Evolutionary conservation across 495 filamentous ascomycete species (phyloP), one percentile per base, ranked within the genome.

Genomic region (Cladorrhinum samala): DNA sequence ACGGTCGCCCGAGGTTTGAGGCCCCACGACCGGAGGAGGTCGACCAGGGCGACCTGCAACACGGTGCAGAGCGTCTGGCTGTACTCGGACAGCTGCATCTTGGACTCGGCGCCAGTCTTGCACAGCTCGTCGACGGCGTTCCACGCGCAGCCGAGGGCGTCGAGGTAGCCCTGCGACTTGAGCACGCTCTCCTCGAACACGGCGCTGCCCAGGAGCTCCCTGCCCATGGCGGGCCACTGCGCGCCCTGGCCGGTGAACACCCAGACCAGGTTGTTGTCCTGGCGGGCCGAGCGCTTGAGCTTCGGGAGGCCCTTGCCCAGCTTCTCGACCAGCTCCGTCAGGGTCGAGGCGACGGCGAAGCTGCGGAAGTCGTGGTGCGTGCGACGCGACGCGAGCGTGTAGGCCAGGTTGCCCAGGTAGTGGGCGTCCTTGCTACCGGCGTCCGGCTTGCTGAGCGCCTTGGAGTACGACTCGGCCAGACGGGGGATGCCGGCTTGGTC

Each of bases 221-320:
- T 54, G 1, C 76, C 78, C 79, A 83, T 83, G 4, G 57, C 60
- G 14, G 57, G 21, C 64, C 74, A 81, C 50, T 80, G 75, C 13
- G 71, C 71, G 6, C 71, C 71, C 43, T 73, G 71, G 3, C 71
- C 71, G 2, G 64, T 72, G 46, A 72, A 74, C 5, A 74, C 61
- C 44, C 71, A 72, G 9, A 50, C 64, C 14, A 72, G 19, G 38
- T 72, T 70, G 5, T 44, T 48, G 17, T 33, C 7, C 9, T 19
- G 9, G 27, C 1, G 48, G 43, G 11, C 51, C 40, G 17, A 62
- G 46, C 20, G 52, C 48, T 8, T 38, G 3, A 36, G 40, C 18
- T 30, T 19, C 2, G 14, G 27, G 13, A 23, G 17, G 14, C 19
- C 16, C 7, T 45, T 45, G 13, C 21, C 11, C 1, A 48, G 11